These are phyloP conservation scores for Chrysoporthe cubensis DNA, from an alignment of 2,329 filamentous ascomycete species.

Conservation along the genomic window DNA sequence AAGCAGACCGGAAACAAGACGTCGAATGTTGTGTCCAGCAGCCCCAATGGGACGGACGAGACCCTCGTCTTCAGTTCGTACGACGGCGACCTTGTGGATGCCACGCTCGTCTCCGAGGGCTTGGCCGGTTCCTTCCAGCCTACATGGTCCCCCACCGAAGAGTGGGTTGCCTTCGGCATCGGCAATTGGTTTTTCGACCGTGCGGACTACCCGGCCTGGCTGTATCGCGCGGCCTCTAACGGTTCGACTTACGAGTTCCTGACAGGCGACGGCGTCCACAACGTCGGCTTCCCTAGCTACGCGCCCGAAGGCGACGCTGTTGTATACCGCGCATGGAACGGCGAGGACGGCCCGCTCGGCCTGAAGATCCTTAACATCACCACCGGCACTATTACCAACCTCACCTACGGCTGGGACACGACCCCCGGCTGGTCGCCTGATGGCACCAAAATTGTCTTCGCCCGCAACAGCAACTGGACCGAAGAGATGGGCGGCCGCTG, in stretches of 20 bases:
- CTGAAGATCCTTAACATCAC: constrained; percentile 40
- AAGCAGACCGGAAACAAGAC: constrained; percentile 47
- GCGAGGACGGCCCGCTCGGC: constrained; percentile 33
- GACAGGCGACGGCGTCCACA: constrained; percentile 37
- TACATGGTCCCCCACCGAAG: constrained; percentile 42
- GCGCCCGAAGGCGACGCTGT: constrained; percentile 41
- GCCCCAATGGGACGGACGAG: constrained; percentile 34
- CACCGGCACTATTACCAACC: constrained; percentile 31
- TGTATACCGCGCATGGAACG: constrained; percentile 40
- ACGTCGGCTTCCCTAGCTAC: constrained; percentile 46
- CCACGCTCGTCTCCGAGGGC: constrained; percentile 35
- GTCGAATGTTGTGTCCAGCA: constrained; percentile 37
- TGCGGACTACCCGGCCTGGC: constrained; percentile 28
- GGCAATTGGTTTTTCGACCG: constrained; percentile 46
- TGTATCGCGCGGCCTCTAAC: constrained; percentile 28
- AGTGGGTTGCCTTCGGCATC: constrained; percentile 44
- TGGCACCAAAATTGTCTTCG: constrained; percentile 44
- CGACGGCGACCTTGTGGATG: constrained; percentile 7
- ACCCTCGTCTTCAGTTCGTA: constrained; percentile 15
- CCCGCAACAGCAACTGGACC: constrained; percentile 37
- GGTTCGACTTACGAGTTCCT: constrained; percentile 35
- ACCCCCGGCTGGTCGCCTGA: constrained; percentile 45
- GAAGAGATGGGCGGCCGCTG: constrained; percentile 18
- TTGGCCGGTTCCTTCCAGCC: constrained; percentile 46
- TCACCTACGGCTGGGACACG: constrained; percentile 46